Conservation (phyloP, 169 alveolate genomes). For the Plasmodium reichenowi region DNA sequence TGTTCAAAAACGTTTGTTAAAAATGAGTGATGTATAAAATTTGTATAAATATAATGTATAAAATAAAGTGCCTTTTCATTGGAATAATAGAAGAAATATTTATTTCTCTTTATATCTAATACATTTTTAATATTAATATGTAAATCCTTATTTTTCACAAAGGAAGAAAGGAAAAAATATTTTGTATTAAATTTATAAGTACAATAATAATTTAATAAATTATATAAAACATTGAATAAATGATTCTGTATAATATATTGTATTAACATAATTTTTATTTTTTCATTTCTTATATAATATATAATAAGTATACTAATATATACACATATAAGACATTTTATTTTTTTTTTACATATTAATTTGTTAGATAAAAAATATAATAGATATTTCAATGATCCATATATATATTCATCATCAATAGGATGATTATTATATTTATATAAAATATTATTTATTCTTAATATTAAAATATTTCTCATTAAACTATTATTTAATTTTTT, state of each 20-base stretch:
- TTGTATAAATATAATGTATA: constrained; percentile 47
- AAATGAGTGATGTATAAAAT: constrained; percentile 45
- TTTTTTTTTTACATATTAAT: constrained; percentile 6
- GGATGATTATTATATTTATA: constrained; percentile 2
- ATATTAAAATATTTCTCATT: constrained; percentile 17
- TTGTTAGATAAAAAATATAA: constrained; percentile 2
- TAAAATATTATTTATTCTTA: constrained; percentile 15
- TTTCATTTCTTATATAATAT: constrained; percentile 10
- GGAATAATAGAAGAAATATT: constrained; percentile 43
- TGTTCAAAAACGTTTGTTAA: constrained; percentile 38
- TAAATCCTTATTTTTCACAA: constrained; percentile 4
- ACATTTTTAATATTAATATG: constrained; percentile 28
- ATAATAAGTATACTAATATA: constrained; percentile 44
- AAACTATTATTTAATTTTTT: constrained; percentile 18
- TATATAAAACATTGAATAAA: constrained; percentile 39
- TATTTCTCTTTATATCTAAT: constrained; percentile 11
- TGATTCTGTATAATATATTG: constrained; percentile 10
- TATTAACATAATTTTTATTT: constrained; percentile 18
- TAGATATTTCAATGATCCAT: constrained; percentile 6
- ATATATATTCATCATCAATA: background rate
- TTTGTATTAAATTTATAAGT: constrained; percentile 27
- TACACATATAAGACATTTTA: constrained; percentile 45
- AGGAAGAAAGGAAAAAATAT: constrained; percentile 9
- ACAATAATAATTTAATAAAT: constrained; percentile 24
- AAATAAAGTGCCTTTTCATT: constrained; percentile 10